Base-by-base conservation (phyloP, 1,284 basidiomycete genomes). In the Rhodotorula sp. region DNA sequence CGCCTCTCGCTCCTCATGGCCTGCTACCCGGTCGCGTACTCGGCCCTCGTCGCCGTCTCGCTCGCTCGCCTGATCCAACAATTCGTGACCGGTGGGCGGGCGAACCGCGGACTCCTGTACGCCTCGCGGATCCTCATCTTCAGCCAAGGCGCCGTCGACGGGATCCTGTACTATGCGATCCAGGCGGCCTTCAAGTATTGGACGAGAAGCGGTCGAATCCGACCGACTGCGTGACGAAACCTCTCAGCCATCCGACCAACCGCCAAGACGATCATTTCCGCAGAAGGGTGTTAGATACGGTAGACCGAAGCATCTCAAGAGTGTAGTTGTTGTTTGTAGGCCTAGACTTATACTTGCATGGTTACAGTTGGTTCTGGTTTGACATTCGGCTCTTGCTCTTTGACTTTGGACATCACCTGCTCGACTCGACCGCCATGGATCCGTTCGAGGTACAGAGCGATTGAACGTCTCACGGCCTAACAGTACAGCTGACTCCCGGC, bases 371-470 rank as follows among this genome's bases (percentile, higher is more conserved):
- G n/a, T n/a, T n/a, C n/a, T n/a, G n/a, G n/a, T n/a, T 52, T n/a
- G 21, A 52, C 51, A 21, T 52, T n/a, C n/a, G 21, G 18, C 21
- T 52, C 51, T 52, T 23, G 34, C 51, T 21, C 12, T 52, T 48
- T 62, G 60, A 16, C 48, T 47, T 47, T 16, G 39, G 7, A 3
- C 20, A 51, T 3, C 51, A 26, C 43, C 20, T n/a, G 39, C n/a
- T 14, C 18, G 18, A 7, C 62, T 15, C 61, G 58, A 23, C 34
- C 58, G 29, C 29, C 49, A 79, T 79, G 78, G 79, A 79, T 62
- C 77, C 78, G 21, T 79, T 79, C 71, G 79, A 79, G 70, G 78
- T 77, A 54, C 58, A 70, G 20, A 4, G 5, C 23, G 15, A 5
- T 5, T 23, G 5, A 34, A 8, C 3, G 21, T 5, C 20, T 18